Percentiles rank a stretch among this genome's conserved stretches.
These are phyloP conservation scores for Psidium friedrichsthalianum DNA, from an alignment of 345 rosid species.

Conservation along the genomic window DNA sequence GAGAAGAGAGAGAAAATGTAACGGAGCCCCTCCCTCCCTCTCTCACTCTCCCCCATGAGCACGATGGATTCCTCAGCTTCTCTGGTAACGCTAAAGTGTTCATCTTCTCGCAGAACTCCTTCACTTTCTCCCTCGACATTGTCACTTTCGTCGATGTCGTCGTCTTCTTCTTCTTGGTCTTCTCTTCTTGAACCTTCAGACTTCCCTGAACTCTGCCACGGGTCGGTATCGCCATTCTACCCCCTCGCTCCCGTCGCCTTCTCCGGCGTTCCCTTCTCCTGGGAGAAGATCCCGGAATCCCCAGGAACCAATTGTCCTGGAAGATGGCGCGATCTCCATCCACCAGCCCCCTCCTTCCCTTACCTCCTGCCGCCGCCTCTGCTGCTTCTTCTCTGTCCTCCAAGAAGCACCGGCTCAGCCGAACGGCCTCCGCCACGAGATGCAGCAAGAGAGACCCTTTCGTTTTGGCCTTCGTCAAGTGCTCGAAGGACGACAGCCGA, in stretches of 20 bases:
- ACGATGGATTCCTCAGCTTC: background rate
- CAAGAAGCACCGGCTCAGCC: background rate
- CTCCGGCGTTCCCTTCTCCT: conserved; percentile 8
- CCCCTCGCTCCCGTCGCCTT: background rate
- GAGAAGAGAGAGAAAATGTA: background rate
- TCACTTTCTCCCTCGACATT: background rate
- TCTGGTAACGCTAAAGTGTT: background rate
- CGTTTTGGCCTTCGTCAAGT: background rate
- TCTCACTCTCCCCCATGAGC: background rate
- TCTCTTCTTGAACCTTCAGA: background rate
- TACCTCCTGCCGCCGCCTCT: background rate
- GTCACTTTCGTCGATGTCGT: background rate
- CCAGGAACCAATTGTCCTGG: background rate
- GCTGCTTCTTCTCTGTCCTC: background rate
- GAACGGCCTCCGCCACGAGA: background rate
- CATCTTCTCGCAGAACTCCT: background rate
- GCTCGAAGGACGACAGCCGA: background rate
- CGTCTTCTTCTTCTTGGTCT: background rate
- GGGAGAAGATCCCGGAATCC: conserved; percentile 12
- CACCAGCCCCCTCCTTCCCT: background rate
- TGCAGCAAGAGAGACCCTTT: conserved; percentile 6
- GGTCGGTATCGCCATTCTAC: background rate
- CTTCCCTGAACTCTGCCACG: background rate
- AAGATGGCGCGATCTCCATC: background rate
- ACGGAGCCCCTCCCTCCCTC: too few species aligned